Evolutionary conservation across 257 asterid species (phyloP).

Genomic region (Solanum peruvianum): DNA sequence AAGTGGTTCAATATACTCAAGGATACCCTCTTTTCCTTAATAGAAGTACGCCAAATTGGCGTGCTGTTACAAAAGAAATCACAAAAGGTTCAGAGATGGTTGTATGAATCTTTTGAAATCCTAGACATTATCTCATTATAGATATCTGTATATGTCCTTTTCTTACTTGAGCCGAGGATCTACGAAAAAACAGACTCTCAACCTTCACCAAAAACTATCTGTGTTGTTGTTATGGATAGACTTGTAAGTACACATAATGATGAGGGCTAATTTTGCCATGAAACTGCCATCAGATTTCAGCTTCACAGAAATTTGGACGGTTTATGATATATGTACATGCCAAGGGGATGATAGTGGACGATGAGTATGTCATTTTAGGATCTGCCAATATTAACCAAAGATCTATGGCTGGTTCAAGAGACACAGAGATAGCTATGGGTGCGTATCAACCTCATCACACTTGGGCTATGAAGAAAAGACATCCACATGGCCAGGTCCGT

Average conservation of each 20-base stretch:
- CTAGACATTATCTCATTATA: neutral
- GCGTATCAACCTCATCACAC: slow-evolving; percentile 74
- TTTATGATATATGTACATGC: slow-evolving; percentile 83
- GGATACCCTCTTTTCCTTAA: neutral
- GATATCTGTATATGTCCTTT: neutral
- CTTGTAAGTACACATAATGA: neutral
- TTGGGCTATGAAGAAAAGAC: slow-evolving; percentile 39
- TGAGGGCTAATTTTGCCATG: neutral
- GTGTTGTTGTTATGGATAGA: neutral
- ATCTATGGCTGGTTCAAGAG: slow-evolving; percentile 87
- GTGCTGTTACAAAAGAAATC: neutral
- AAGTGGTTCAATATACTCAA: neutral
- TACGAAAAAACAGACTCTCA: neutral
- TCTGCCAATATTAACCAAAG: slow-evolving; percentile 82
- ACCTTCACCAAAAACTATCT: neutral
- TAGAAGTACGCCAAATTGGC: neutral
- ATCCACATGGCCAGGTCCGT: slow-evolving; percentile 65
- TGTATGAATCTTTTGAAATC: neutral
- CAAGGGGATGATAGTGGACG: slow-evolving; percentile 82
- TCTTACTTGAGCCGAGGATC: neutral
- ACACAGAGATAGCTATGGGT: slow-evolving; percentile 88
- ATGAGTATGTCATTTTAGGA: slow-evolving; percentile 65
- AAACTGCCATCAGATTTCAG: slow-evolving; percentile 14
- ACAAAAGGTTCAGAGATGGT: neutral
- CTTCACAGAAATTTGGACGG: slow-evolving; percentile 42